Conservation (phyloP, 164 flowering plant genomes). For the Euptelea pleiosperma region DNA sequence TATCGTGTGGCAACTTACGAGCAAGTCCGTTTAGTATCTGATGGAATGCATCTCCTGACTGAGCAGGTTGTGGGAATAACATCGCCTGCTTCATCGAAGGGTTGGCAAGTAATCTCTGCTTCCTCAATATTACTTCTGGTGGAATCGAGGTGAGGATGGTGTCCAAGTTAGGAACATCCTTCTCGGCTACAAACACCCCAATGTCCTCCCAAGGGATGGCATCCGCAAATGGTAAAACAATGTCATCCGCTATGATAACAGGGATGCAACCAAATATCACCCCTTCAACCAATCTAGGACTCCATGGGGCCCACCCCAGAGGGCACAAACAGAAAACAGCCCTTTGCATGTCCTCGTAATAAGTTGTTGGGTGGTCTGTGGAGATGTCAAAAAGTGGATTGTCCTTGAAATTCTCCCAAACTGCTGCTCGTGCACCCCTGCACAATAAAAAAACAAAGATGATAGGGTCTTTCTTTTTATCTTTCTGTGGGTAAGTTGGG, state of each 20-base stretch:
- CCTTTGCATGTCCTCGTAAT: slow-evolving; percentile 97
- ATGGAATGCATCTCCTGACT: slow-evolving; percentile 81
- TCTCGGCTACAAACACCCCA: slow-evolving; percentile 80
- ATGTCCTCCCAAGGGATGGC: slow-evolving; percentile 98
- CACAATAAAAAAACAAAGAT: slow-evolving; percentile 9
- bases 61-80: slow-evolving; percentile 81
- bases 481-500: too few relatives aligned
- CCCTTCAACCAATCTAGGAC: slow-evolving; percentile 92
- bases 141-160: slow-evolving; percentile 79
- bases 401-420: slow-evolving; percentile 98
- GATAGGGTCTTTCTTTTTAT: too few relatives aligned
- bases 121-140: slow-evolving; percentile 62
- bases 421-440: slow-evolving; percentile 98
- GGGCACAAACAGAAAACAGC: slow-evolving; percentile 95
- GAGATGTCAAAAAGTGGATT: slow-evolving; percentile 94
- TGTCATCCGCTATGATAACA: slow-evolving; percentile 93
- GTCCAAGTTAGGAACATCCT: slow-evolving; percentile 76
- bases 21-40: slow-evolving; percentile 80
- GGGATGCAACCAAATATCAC: slow-evolving; percentile 97
- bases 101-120: slow-evolving; percentile 75
- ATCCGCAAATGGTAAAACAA: slow-evolving; percentile 91
- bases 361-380: slow-evolving; percentile 92
- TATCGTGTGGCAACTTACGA: slow-evolving; percentile 67
- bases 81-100: slow-evolving; percentile 87
- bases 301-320: slow-evolving; percentile 99